Percentiles rank a stretch among this genome's conserved stretches.
Evolutionary conservation across 139 green algal genomes (phyloP).

Genomic region (Chlorella sp.): DNA sequence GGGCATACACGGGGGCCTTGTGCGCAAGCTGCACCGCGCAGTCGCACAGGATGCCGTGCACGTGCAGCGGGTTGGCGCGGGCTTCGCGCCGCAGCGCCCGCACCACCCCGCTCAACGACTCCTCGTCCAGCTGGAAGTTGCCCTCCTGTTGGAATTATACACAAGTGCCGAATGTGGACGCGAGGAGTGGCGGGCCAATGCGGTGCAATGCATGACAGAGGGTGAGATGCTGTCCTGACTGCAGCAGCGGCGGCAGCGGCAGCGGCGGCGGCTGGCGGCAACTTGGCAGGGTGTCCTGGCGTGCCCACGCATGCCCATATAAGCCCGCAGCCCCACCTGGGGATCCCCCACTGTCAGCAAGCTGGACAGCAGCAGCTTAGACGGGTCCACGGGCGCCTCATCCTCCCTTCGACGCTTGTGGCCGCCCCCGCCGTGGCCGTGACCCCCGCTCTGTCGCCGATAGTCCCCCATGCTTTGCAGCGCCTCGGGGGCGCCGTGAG

Average conservation of each 20-base stretch:
- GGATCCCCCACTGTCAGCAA: constrained; percentile 45
- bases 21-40: constrained; percentile 70
- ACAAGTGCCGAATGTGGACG: too few species aligned
- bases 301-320: background rate
- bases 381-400: constrained; percentile 7
- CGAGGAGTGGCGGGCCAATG: too few species aligned
- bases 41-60: constrained; percentile 66
- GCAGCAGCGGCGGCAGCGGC: background rate
- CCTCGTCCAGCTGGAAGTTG: constrained; percentile 16
- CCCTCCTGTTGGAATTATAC: background rate
- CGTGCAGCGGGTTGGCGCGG: background rate
- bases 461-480: constrained; percentile 23
- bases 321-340: background rate
- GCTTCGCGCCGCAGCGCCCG: constrained; percentile 30
- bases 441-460: background rate
- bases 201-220: background rate
- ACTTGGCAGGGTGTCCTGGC: background rate
- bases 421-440: background rate
- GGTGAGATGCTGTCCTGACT: background rate
- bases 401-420: constrained; percentile 41
- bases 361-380: constrained; percentile 30
- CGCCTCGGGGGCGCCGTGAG: background rate
- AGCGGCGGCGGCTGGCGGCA: background rate
- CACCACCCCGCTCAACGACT: constrained; percentile 8
- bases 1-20: constrained; percentile 80